phyloP scores from a whole-genome alignment of 2,329 filamentous ascomycete species.

The Fusarium virguliforme region DNA sequence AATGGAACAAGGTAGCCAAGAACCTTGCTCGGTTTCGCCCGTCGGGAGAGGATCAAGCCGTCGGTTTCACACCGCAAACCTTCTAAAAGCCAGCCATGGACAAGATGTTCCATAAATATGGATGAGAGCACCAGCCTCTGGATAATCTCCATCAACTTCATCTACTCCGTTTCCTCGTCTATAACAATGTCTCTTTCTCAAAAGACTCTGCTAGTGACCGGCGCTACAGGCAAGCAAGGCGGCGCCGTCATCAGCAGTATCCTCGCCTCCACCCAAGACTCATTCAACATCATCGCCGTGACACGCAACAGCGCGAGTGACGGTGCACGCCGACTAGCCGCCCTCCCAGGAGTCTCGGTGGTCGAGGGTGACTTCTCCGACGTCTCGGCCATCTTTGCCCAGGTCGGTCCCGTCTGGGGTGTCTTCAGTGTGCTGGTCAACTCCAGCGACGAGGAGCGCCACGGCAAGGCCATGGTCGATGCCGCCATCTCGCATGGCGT shows the following conservation, averaged over 20 bases:
- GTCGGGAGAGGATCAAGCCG: not conserved
- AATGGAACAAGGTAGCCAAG: too few relatives aligned
- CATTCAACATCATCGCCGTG: conserved; percentile 6
- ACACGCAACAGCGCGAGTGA: not conserved
- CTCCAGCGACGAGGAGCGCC: conserved; percentile 12
- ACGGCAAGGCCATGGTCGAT: conserved; percentile 15
- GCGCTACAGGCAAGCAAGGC: conserved; percentile 21
- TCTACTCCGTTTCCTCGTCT: not conserved
- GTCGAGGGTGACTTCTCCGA: conserved; percentile 2
- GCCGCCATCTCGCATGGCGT: not conserved
- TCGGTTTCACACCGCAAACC: not conserved
- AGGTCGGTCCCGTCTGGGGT: conserved; percentile 8
- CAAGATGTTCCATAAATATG: not conserved
- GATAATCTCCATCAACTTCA: not conserved
- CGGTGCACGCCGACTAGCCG: not conserved
- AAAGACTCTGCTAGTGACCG: conserved; percentile 10
- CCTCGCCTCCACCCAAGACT: not conserved
- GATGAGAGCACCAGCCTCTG: not conserved
- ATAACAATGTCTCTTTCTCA: not conserved
- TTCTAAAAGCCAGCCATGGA: not conserved
- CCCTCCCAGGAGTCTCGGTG: not conserved
- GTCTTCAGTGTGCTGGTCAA: conserved; percentile 18
- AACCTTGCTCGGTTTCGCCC: not conserved
- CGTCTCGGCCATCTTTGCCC: not conserved
- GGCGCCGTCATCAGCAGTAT: conserved; percentile 19